These are phyloP conservation scores for Exsudoporus floridanus DNA, from an alignment of 1,284 basidiomycete genomes.

Conservation along the genomic window DNA sequence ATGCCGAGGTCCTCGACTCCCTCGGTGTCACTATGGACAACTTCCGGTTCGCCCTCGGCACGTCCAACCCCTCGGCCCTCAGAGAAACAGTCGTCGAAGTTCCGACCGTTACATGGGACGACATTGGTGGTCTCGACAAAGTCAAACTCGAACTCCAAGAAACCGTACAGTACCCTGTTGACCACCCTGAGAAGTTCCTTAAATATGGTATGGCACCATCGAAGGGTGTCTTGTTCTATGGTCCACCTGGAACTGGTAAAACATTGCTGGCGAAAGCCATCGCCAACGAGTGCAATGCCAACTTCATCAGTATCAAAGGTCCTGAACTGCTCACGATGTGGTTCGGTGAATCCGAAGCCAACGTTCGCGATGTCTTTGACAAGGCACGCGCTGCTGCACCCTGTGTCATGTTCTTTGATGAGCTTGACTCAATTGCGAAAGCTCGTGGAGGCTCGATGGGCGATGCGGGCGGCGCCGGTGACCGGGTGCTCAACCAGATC, in stretches of 20 bases:
- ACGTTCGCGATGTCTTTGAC: conserved; percentile 99
- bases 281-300: conserved; percentile 99
- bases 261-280: conserved; percentile 95
- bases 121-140: conserved; percentile 98
- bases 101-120: conserved; percentile 96
- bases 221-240: conserved; percentile 98
- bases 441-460: conserved; percentile 82
- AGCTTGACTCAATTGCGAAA: conserved; percentile 98
- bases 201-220: conserved; percentile 99
- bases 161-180: conserved; percentile 99
- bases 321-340: conserved; percentile 99
- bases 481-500: conserved; percentile 97
- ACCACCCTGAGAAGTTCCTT: conserved; percentile 99
- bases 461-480: conserved; percentile 93
- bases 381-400: conserved; percentile 98
- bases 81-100: conserved; percentile 90
- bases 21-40: conserved; percentile 91
- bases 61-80: conserved; percentile 84
- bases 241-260: conserved; percentile 96
- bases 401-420: conserved; percentile 99
- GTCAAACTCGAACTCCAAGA: conserved; percentile 99
- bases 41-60: conserved; percentile 85
- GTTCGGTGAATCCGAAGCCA: conserved; percentile 99
- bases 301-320: conserved; percentile 97
- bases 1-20: conserved; percentile 85